A percentile compares a stretch with the other conserved stretches of the same genome.
Conservation (phyloP, 2,329 filamentous ascomycete species). For the Hymenoscyphus infarciens region DNA sequence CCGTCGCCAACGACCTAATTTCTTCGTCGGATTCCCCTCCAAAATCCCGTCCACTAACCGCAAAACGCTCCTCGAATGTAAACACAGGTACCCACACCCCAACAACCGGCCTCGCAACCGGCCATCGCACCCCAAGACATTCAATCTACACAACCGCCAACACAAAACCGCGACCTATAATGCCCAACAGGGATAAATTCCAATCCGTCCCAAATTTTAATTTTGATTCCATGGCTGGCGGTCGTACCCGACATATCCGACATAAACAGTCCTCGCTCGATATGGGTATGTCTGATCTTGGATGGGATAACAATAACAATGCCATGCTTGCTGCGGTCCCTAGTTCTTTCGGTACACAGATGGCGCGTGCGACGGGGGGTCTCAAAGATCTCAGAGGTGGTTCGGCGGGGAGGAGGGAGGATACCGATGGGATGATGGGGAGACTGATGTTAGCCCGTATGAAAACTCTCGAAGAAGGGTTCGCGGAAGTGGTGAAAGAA, state of each 20-base stretch:
- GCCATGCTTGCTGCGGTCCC: constrained; percentile 62
- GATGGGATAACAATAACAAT: constrained; percentile 60
- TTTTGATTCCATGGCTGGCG: constrained; percentile 15
- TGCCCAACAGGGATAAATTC: constrained; percentile 49
- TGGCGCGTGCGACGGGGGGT: constrained; percentile 68
- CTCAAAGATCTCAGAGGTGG: constrained; percentile 45
- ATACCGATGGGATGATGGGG: constrained; percentile 68
- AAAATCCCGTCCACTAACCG: constrained; percentile 38
- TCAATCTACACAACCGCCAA: constrained; percentile 38
- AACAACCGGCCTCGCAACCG: constrained; percentile 11
- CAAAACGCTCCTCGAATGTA: constrained; percentile 29
- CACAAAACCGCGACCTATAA: constrained; percentile 54
- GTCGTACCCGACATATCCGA: constrained; percentile 22
- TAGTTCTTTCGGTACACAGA: constrained; percentile 76
- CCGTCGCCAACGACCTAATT: constrained; percentile 42
- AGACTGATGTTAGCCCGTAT: constrained; percentile 82
- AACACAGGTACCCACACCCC: constrained; percentile 30
- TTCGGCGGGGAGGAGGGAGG: constrained; percentile 37
- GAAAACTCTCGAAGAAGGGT: constrained; percentile 89
- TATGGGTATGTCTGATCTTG: constrained; percentile 66
- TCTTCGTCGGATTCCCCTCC: constrained; percentile 41
- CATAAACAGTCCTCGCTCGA: constrained; percentile 60
- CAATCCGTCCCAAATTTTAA: constrained; percentile 53
- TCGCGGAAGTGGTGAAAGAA: constrained; percentile 80
- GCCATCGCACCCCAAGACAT: constrained; percentile 28